Percentiles rank a stretch among this genome's conserved stretches.
Evolutionary conservation across 495 filamentous ascomycete genomes (phyloP).

Genomic region (Aspergillus nanangensis): DNA sequence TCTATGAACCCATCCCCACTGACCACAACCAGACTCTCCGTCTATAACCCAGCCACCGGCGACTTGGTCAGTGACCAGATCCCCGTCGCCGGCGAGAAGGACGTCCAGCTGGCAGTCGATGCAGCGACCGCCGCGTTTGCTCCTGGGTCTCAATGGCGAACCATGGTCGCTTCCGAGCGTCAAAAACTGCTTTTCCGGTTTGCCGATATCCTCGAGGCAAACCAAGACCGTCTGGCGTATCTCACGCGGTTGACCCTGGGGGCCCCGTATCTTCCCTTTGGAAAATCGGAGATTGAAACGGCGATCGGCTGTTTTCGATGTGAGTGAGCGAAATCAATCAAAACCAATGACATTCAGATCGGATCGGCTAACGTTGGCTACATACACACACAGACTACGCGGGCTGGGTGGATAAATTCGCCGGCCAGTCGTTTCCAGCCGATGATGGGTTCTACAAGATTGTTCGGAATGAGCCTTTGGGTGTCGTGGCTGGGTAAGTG

Average conservation of each 20-base stretch:
- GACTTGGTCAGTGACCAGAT: conserved; percentile 8
- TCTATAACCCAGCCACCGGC: conserved; percentile 13
- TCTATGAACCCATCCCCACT: not conserved
- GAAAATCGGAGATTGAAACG: conserved; percentile 5
- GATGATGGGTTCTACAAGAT: conserved; percentile 23
- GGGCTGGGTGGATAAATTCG: conserved; percentile 14
- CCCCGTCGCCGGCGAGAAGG: conserved; percentile 6
- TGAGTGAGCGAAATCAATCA: not conserved
- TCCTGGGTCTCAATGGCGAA: conserved; percentile 1
- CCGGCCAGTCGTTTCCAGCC: conserved; percentile 12
- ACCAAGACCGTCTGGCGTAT: conserved; percentile 1
- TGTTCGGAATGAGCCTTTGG: conserved; percentile 14
- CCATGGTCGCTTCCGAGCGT: conserved; percentile 3
- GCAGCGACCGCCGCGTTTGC: conserved; percentile 12
- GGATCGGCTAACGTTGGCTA: too few relatives aligned
- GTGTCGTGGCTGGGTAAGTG: conserved; percentile 4
- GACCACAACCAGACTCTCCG: conserved; percentile 3
- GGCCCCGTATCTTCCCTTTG: conserved; percentile 4
- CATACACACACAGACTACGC: conserved; percentile 15
- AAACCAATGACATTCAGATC: too few relatives aligned
- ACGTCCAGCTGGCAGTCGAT: conserved; percentile 11
- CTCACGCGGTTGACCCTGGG: conserved; percentile 1
- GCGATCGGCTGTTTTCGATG: conserved; percentile 10
- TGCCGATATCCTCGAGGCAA: conserved; percentile 11
- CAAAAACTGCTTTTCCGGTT: conserved; percentile 5